Evolutionary conservation across 2,329 filamentous ascomycete genomes (phyloP).

Genomic region (Hypoxylon sp.): DNA sequence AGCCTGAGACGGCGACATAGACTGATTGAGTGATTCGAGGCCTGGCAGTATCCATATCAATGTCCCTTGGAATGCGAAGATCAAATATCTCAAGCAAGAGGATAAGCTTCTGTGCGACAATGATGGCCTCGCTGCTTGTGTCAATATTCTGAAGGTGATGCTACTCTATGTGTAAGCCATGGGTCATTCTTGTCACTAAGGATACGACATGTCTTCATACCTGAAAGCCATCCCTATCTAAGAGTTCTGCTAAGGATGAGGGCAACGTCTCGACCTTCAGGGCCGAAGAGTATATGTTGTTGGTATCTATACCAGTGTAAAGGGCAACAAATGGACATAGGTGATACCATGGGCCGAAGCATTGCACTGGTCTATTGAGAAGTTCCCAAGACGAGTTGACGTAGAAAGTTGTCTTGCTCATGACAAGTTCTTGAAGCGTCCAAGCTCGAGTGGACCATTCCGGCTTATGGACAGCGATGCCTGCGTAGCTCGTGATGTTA

Average conservation of each 20-base stretch:
- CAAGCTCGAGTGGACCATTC: slow-evolving; percentile 53
- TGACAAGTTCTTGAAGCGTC: slow-evolving; percentile 55
- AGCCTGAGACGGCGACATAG: slow-evolving; percentile 43
- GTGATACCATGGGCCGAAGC: slow-evolving; percentile 54
- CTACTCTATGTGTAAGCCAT: slow-evolving; percentile 14
- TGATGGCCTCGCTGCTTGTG: slow-evolving; percentile 6
- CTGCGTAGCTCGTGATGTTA: slow-evolving; percentile 45
- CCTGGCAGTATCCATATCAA: slow-evolving; percentile 45
- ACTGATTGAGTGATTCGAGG: slow-evolving; percentile 47
- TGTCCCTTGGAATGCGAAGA: slow-evolving; percentile 46
- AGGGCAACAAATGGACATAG: slow-evolving; percentile 51
- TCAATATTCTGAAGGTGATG: slow-evolving; percentile 4
- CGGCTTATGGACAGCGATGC: slow-evolving; percentile 41
- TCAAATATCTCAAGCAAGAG: slow-evolving; percentile 44
- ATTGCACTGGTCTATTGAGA: slow-evolving; percentile 51
- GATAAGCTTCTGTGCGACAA: slow-evolving; percentile 45
- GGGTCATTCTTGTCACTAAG: background rate
- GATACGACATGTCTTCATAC: slow-evolving; percentile 3
- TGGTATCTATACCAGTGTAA: slow-evolving; percentile 44
- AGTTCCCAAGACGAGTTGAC: slow-evolving; percentile 53
- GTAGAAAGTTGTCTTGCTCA: slow-evolving; percentile 57
- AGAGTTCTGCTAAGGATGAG: slow-evolving; percentile 1
- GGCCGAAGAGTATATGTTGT: slow-evolving; percentile 37
- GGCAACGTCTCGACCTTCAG: background rate
- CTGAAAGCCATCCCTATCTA: slow-evolving; percentile 26